Evolutionary conservation across 2,329 filamentous ascomycete species (phyloP).

Genomic region (Achaetomium macrosporum): DNA sequence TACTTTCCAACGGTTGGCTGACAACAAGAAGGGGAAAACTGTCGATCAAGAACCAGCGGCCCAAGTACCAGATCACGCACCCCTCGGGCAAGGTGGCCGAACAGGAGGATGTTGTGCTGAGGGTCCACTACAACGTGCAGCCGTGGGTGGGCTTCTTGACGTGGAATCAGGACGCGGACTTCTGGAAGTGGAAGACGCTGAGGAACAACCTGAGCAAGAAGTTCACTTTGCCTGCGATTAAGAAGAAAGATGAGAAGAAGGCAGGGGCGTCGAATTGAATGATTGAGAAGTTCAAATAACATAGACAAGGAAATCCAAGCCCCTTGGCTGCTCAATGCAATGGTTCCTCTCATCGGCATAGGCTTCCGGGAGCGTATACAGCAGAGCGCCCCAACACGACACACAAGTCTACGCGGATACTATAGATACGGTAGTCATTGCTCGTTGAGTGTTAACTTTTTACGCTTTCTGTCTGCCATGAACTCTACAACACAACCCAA

Average conservation of each 20-base stretch:
- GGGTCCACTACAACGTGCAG: conserved; percentile 93
- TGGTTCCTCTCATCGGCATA: too few species aligned
- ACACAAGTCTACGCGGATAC: too few species aligned
- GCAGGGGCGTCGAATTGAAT: background rate
- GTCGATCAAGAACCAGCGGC: conserved; percentile 73
- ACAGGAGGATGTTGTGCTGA: conserved; percentile 66
- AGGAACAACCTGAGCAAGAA: conserved; percentile 57
- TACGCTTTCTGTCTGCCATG: too few species aligned
- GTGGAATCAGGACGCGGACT: conserved; percentile 61
- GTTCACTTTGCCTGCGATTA: conserved; percentile 62
- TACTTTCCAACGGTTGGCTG: background rate
- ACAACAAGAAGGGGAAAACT: conserved; percentile 56
- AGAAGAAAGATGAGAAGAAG: conserved; percentile 46
- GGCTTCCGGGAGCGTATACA: too few species aligned
- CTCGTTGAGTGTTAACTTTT: too few species aligned
- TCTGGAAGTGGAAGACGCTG: conserved; percentile 60
- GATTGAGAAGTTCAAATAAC: background rate
- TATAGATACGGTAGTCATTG: too few species aligned
- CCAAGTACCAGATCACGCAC: conserved; percentile 97
- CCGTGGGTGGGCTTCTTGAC: conserved; percentile 88
- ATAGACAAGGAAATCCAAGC: background rate
- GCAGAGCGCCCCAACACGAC: too few species aligned
- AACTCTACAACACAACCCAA: background rate
- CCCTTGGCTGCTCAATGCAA: too few species aligned
- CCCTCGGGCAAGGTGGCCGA: conserved; percentile 72